Evolutionary conservation across 495 filamentous ascomycete genomes (phyloP), one percentile per base, ranked within the genome.

Genomic region (Endocarpon pusillum): DNA sequence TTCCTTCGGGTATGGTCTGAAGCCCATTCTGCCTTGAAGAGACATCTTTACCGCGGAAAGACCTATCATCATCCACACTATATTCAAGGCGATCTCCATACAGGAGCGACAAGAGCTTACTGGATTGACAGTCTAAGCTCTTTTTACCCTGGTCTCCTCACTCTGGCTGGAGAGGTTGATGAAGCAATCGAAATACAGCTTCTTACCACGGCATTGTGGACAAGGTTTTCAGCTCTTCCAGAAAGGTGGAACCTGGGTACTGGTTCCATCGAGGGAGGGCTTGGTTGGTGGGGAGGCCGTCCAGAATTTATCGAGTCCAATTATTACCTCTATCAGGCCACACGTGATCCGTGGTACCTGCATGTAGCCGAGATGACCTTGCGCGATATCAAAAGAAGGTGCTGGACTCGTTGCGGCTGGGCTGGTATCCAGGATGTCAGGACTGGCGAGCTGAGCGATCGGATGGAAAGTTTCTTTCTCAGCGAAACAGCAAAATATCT

Each of bases 391-490:
- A 78, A 80, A 41, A 62, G 81, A 28, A 69, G 91, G 26, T 97
- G 89, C 52, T 92, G 83, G 81, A 85, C 84, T 2, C 71, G 72
- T 33, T 97, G 89, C 47, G 89, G 89, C 33, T 96, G 84, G 85
- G 80, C 89, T 3, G 87, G 87, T 0, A 63, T 97, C n/a, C 79
- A 92, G 44, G 81, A 96, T 54, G 89, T 97, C 7, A 62, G 77
- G 20, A 84, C 68, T 26, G 91, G 87, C 0, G 81, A 94, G 52
- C 74, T 78, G 48, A 86, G 69, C 46, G 89, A 97, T 48, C 77
- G 89, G 12, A 97, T 97, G 89, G 89, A 97, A 58, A 96, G 89
- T 53, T 97, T 97, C 61, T 96, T 94, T 52, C 64, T 96, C 1
- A 85, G 91, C 3, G 89, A 97, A 55, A 97, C 89, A 0, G 74